Evolutionary conservation across 345 rosid genomes (phyloP).

Genomic region (Cochlearia excelsa): DNA sequence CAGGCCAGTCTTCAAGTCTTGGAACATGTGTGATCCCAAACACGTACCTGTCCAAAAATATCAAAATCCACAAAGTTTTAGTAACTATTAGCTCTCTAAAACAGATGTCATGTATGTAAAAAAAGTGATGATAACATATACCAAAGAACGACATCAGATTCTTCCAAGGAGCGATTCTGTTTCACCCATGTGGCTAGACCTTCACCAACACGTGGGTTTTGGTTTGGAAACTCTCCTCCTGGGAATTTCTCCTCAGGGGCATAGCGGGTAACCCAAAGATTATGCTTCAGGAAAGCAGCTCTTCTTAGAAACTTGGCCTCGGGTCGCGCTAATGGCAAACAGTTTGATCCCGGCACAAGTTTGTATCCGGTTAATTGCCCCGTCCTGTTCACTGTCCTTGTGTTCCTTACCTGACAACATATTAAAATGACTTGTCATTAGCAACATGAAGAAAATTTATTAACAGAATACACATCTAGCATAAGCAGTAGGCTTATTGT

Average conservation of each 20-base stretch:
- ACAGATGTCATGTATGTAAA: background rate
- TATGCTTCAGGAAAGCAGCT: conserved; percentile 83
- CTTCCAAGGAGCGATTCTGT: conserved; percentile 71
- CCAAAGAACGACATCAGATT: conserved; percentile 82
- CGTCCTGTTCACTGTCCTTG: conserved; percentile 84
- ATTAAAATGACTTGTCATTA: conserved; percentile 8
- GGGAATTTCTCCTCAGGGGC: conserved; percentile 66
- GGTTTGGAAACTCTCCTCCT: conserved; percentile 93
- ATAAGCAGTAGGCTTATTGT: too few species aligned
- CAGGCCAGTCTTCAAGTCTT: conserved; percentile 93
- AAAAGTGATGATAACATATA: conserved; percentile 29
- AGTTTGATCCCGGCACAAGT: conserved; percentile 81
- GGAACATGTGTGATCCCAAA: conserved; percentile 90
- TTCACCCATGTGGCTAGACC: conserved; percentile 83
- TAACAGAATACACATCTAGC: background rate
- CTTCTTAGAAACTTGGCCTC: conserved; percentile 84
- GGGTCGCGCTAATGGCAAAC: conserved; percentile 79
- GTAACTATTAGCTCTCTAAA: too few species aligned
- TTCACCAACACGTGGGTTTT: conserved; percentile 83
- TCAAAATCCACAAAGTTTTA: too few species aligned
- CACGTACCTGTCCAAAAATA: conserved; percentile 55
- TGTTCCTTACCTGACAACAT: conserved; percentile 69
- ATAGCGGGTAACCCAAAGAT: conserved; percentile 84
- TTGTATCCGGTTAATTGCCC: conserved; percentile 87
- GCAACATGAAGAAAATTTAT: conserved; percentile 4